Evolutionary conservation across 805 yeast species (phyloP).

Genomic region (Torulaspora gathmanii): DNA sequence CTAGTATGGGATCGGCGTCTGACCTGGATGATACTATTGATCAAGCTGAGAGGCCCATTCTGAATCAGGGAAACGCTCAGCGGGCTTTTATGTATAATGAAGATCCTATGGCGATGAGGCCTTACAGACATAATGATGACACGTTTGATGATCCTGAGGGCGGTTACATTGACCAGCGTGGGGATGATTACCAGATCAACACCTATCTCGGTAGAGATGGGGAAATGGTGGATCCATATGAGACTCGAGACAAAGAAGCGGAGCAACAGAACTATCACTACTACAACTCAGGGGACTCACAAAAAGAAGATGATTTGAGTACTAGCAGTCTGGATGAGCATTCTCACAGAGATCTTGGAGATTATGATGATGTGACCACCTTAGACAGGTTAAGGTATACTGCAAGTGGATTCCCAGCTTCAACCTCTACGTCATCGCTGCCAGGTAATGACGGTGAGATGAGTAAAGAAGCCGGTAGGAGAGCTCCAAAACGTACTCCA

Average conservation of each 20-base stretch:
- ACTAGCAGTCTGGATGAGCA: constrained; percentile 13
- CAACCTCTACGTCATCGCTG: constrained; percentile 11
- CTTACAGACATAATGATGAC: constrained; percentile 13
- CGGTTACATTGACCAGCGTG: constrained; percentile 31
- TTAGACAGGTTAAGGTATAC: constrained; percentile 11
- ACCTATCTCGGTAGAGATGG: constrained; percentile 34
- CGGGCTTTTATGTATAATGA: constrained; percentile 8
- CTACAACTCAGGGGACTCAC: constrained; percentile 4
- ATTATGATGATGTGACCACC: constrained; percentile 24
- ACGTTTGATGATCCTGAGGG: constrained; percentile 25
- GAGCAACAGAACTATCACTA: constrained; percentile 3
- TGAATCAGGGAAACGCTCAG: constrained; percentile 11
- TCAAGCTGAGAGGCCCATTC: constrained; percentile 23
- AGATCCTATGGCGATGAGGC: constrained; percentile 11
- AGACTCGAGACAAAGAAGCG: constrained; percentile 4
- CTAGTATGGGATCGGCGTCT: constrained; percentile 15
- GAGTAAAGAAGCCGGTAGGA: constrained; percentile 3
- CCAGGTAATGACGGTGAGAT: constrained; percentile 12
- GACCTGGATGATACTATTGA: constrained; percentile 19
- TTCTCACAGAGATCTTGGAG: constrained; percentile 28
- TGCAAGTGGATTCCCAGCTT: constrained; percentile 12
- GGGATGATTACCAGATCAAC: constrained; percentile 36
- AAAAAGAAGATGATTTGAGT: constrained; percentile 13
- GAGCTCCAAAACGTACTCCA: constrained; percentile 18
- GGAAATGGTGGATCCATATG: constrained; percentile 36